Conservation (phyloP, 208 protist species). For the Phytomonas sp. region DNA sequence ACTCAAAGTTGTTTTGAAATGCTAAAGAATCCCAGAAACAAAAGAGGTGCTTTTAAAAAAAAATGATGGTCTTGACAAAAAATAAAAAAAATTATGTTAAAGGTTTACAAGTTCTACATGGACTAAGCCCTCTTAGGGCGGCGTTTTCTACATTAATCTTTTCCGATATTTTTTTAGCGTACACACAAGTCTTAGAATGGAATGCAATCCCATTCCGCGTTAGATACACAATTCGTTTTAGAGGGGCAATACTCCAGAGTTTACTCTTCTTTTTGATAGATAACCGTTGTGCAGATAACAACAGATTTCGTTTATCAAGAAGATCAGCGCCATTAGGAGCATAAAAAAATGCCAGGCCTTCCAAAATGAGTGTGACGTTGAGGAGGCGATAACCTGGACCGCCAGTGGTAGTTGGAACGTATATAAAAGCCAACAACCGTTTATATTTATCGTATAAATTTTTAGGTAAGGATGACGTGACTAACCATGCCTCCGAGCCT, state of each 20-base stretch:
- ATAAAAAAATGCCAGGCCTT: constrained; percentile 39
- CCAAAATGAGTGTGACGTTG: constrained; percentile 40
- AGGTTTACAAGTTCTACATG: constrained; percentile 46
- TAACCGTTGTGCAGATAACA: constrained; percentile 25
- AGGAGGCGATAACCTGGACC: constrained; percentile 30
- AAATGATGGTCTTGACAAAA: too few relatives aligned
- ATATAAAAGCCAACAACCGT: constrained; percentile 37
- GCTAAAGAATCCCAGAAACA: background rate
- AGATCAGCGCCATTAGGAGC: constrained; percentile 13
- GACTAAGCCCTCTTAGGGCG: constrained; percentile 28
- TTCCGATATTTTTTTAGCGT: background rate
- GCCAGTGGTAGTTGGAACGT: constrained; percentile 18
- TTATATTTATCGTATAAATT: constrained; percentile 24
- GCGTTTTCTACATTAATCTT: constrained; percentile 15
- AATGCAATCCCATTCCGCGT: constrained; percentile 41
- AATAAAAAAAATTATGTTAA: background rate
- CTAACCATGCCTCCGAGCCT: constrained; percentile 22
- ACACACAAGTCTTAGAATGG: constrained; percentile 21
- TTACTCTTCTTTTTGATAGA: constrained; percentile 19
- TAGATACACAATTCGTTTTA: constrained; percentile 22
- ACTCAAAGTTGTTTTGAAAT: background rate
- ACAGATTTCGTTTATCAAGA: constrained; percentile 12
- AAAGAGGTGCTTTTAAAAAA: background rate
- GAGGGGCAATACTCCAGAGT: constrained; percentile 35
- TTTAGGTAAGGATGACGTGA: constrained; percentile 8